Evolutionary conservation across 371 early-diverging fungal genomes (phyloP), one percentile per base, ranked within the genome.

Genomic region (Mortierella sp.): DNA sequence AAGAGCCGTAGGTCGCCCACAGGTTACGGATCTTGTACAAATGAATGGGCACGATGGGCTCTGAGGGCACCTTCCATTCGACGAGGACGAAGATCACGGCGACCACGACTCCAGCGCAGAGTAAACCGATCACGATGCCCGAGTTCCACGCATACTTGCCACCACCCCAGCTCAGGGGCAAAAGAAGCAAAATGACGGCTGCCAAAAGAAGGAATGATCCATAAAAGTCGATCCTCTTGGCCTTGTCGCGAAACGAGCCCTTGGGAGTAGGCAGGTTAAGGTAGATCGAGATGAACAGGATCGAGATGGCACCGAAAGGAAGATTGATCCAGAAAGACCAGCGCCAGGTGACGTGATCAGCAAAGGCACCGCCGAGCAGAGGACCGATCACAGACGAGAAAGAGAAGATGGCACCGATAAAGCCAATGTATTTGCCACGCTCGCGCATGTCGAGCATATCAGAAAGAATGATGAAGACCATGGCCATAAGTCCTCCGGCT

Each of bases 281-380:
- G 17, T 88, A 50, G 34, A 91, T 70, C 44, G 80, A 58, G 48
- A 90, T 72, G n/a, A 88, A 73, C 0, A 82, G 44, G 42, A 90
- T 58, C 0, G 91, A 64, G 24, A 91, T 69, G 4, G 79, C 86
- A 19, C 89, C 83, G n/a, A 92, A 55, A 0, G 93, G 93, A 17
- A 93, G 57, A 69, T 94, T 92, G 65, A 93, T 87, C 73, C 88
- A 93, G 72, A 94, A 94, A 19, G 87, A 87, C 84, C 92, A 91
- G 24, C 80, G 60, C 83, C 85, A 83, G 3, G 73, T 81, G 31
- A 71, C 69, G 31, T 83, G 70, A 57, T 91, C 87, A 8, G 88
- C 82, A 34, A 94, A 89, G 2, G 86, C 87, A 24, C 94, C 94
- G 48, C 93, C 94, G 70, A 87, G 30, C 17, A 92, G 70, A 1